Base-by-base conservation (phyloP, 306 rosid genomes). In the Dryas drummondii region DNA sequence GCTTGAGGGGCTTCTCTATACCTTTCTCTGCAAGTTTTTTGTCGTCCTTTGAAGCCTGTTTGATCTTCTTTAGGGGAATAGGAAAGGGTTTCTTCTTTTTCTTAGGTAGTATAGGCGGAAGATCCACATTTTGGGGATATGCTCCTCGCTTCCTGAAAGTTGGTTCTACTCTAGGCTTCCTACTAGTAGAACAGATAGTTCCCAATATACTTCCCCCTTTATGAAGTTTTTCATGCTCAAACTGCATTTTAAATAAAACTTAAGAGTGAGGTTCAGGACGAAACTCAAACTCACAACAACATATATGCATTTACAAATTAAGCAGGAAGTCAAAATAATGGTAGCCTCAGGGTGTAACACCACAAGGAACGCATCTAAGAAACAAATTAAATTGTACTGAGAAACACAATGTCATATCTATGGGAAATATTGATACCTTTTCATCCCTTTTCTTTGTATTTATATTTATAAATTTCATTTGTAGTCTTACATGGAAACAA, bases 81-180 rank as follows among this genome's bases (percentile, higher is more conserved):
- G 96, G 90, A 78, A 45, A 91, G n/a, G 97, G 97, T 78, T 94
- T 94, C 83, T 91, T 94, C 90, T 94, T 91, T 41, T 81, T 83
- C 85, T 86, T 91, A 12, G 98, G 93, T 9, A 86, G 86, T 27
- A 49, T 47, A 6, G 83, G 78, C 32, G 98, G 97, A 66, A 94
- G 90, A 75, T 94, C 97, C 59, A 81, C 93, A 80, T 94, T 94
- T 82, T 91, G 97, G 50, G 86, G 89, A 66, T 42, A 11, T 32
- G 46, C 4, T 46, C 83, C 80, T 72, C 22, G 87, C 77, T 64
- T 84, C 89, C 78, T 78, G 70, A 46, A 65, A 67, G 62, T 9
- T 50, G 76, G 79, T 49, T 79, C 78, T 9, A 81, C 81, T 68
- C 78, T 83, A 59, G 88, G 82, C 71, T 67, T 81, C 77, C 79